phyloP scores from a whole-genome alignment of 176 grass and related monocot species.

The maize (Zea mays) region Zm-B73-REFERENCE-NAM-5.0 NC_050098.1:116336001-116336500 shows the following conservation, averaged over 20 bases:
- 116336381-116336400: slow-evolving; percentile 57
- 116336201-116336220: slow-evolving; percentile 15
- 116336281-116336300: slow-evolving; percentile 56
- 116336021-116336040: not conserved
- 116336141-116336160: not conserved
- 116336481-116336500: too few relatives aligned
- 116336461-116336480: too few relatives aligned
- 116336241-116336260: too few relatives aligned
- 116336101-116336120: not conserved
- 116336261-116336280: too few relatives aligned
- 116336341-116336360: slow-evolving; percentile 26
- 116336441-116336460: too few relatives aligned
- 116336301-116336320: slow-evolving; percentile 40
- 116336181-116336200: not conserved
- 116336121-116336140: not conserved
- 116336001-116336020: not conserved
- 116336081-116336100: slow-evolving; percentile 8
- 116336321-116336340: slow-evolving; percentile 55
- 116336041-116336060: not conserved
- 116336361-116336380: slow-evolving; percentile 40
- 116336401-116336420: not conserved
- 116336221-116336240: not conserved
- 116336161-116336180: not conserved
- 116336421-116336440: too few relatives aligned
- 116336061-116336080: slow-evolving; percentile 39